Base-by-base conservation (phyloP, 176 grass and related monocot genomes). In the Carex myosuroides region DNA sequence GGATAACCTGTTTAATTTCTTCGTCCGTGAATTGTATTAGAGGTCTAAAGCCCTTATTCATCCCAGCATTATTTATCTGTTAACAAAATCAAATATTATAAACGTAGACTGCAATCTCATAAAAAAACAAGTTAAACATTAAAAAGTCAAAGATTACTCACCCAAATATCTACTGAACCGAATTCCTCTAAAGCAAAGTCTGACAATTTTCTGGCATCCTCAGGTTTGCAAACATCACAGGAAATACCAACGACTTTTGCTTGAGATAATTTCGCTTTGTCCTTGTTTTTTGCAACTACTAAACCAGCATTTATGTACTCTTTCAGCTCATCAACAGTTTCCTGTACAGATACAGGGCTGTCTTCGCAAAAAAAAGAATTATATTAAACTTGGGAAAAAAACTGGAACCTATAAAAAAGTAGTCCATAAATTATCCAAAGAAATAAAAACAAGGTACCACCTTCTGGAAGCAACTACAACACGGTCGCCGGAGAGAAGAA, bases 1-100 rank as follows among this genome's bases (percentile, higher is more conserved):
- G 62, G 63, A 89, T 81, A 88, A 99, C 97, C 97, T 99, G 93
- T 55, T 86, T 54, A 82, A 99, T 99, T 79, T 99, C 97, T 83
- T 99, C 97, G 84, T 99, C 93, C 61, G 93, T 92, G 84, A 99
- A 99, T n/a, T 87, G 90, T 60, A 99, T 75, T 2, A 99, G 77
- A 24, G 97, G 93, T 84, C 97, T 89, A 85, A 99, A 99, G 67
- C 97, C 97, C 91, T 99, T 99, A 83, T 99, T 99, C 78, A 85
- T 92, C 59, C 97, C 97, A 90, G 97, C 97, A 89, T 99, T 99
- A 84, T 99, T 99, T 82, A 99, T 99, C 97, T 99, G 88, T 46
- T 79, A 26, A 93, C 48, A 91, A 57, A 33, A 65, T 84, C 26
- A 70, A 59, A 88, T 50, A 88, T 87, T 32, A 54, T 83, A 10